Evolutionary conservation across 2,329 filamentous ascomycete genomes (phyloP), one percentile per base, ranked within the genome.

Genomic region (Annulohypoxylon truncatum): DNA sequence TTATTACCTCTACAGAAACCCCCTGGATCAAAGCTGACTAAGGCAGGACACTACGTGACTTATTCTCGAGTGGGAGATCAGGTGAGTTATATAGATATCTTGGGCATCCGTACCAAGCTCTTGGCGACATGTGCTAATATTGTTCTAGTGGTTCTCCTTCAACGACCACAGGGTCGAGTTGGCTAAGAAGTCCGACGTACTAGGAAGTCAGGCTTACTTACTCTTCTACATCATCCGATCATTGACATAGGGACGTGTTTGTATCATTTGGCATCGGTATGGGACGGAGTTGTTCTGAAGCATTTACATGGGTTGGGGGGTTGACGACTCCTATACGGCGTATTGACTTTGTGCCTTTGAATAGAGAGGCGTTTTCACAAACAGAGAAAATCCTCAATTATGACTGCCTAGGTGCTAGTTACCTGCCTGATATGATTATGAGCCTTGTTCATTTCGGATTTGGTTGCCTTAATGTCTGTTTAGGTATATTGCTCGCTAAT

Each of bases 81-180:
- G 82, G 87, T 87, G 77, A 67, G 82, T 76, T 40, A 38, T 47
- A 42, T 13, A 35, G 6, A 18, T 15, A 2, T 15, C 12, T 15
- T 15, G 15, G 3, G 3, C n/a, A 4, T n/a, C 28, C 20, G 7
- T 12, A 10, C 22, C 35, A 8, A 3, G n/a, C n/a, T 15, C 4
- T 5, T 9, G 0, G n/a, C n/a, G 13, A 28, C 2, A 46, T 13
- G 6, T 51, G n/a, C 67, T 69, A 73, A 68, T 6, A 28, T 40
- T 9, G 3, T 76, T 66, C 13, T 71, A 97, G 86, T 98, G 95
- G 95, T 97, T 97, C 78, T 89, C 92, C 59, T 97, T 97, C 80
- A 96, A 98, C 75, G 95, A 98, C 76, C 94, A 96, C 77, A 94
- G 93, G 77, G 95, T 98, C 22, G 92, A 94, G 66, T 77, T 94